phyloP scores from a whole-genome alignment of 2,329 filamentous ascomycete species.

The Pseudogymnoascus sp. region DNA sequence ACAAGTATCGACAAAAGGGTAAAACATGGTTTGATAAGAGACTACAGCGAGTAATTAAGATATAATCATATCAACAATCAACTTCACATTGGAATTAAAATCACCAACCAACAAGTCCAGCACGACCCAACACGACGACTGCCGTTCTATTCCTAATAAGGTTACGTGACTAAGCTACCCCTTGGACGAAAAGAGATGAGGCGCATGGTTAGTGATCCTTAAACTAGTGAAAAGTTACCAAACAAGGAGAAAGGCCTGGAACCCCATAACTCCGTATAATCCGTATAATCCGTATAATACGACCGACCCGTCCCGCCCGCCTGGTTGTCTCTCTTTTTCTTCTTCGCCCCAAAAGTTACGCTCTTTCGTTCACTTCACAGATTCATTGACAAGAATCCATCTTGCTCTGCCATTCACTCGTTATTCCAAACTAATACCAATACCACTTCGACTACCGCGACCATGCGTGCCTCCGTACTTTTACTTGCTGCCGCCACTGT shows the following conservation, averaged over 20 bases:
- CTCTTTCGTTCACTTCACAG: not conserved
- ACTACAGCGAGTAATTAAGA: not conserved
- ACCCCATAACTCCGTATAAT: too few relatives aligned
- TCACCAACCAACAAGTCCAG: not conserved
- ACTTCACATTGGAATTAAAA: not conserved
- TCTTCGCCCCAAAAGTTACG: not conserved
- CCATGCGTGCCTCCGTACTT: conserved; percentile 2
- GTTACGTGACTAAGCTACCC: not conserved
- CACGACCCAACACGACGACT: not conserved
- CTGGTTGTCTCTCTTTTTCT: not conserved
- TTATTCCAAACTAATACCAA: not conserved
- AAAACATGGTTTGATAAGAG: not conserved
- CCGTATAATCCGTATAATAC: not conserved
- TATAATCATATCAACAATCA: not conserved
- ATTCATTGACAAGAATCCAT: not conserved
- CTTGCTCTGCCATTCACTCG: not conserved
- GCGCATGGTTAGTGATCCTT: not conserved
- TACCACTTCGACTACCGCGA: not conserved
- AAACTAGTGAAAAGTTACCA: not conserved
- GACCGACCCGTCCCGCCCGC: not conserved
- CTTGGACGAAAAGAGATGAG: not conserved
- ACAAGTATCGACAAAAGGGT: not conserved
- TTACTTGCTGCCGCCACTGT: not conserved
- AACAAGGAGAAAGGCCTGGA: not conserved
- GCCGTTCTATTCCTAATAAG: not conserved